Conservation (phyloP, 106 monocot species). For the Acanthochlamys bracteata region DNA sequence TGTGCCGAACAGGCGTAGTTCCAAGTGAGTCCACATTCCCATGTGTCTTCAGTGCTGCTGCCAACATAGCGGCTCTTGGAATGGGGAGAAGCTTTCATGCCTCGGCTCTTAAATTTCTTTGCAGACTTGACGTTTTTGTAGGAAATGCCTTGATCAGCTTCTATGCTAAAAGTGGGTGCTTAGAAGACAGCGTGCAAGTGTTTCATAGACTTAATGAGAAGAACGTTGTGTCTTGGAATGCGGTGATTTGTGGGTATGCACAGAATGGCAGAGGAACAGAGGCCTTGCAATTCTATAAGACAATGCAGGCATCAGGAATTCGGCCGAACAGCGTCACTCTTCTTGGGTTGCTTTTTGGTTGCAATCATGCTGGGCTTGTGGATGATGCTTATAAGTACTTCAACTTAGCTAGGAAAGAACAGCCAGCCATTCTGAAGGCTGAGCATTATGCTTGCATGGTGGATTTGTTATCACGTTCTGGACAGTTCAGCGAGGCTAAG, state of each 20-base stretch:
- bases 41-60: constrained; percentile 41
- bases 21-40: constrained; percentile 51
- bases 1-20: constrained; percentile 44
- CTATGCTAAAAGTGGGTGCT: constrained; percentile 57
- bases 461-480: constrained; percentile 45
- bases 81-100: constrained; percentile 66
- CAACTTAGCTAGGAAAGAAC: constrained; percentile 22
- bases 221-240: constrained; percentile 55
- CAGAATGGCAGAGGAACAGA: constrained; percentile 58
- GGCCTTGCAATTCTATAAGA: constrained; percentile 43
- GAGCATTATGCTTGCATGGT: constrained; percentile 67
- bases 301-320: constrained; percentile 24
- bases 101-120: constrained; percentile 33
- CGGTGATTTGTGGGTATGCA: constrained; percentile 54
- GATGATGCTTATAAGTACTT: constrained; percentile 53
- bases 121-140: constrained; percentile 35
- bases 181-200: constrained; percentile 40
- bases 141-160: constrained; percentile 64
- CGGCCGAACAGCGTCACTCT: constrained; percentile 54
- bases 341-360: constrained; percentile 58
- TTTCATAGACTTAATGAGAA: constrained; percentile 28
- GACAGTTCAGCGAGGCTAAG: constrained; percentile 31
- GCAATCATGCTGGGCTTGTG: constrained; percentile 58
- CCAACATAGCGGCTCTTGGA: constrained; percentile 50
- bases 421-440: constrained; percentile 39